A percentile compares a stretch with the other conserved stretches of the same genome.
Conservation (phyloP, 148 eudicot species). For the Cornus suecica region DNA sequence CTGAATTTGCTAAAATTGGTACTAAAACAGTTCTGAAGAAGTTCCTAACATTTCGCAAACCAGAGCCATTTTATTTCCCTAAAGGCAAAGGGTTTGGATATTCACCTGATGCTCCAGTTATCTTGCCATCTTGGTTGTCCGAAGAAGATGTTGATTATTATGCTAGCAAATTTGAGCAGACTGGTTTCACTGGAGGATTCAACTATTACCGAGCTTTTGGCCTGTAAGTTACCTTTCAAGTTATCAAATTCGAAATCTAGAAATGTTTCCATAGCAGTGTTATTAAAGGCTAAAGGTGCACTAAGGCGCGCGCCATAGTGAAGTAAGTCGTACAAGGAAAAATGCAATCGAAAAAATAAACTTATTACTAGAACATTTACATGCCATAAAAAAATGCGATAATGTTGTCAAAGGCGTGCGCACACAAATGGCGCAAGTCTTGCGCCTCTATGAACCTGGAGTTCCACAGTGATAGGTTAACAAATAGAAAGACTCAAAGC, state of each 20-base stretch:
- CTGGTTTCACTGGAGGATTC: conserved; percentile 34
- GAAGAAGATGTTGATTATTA: conserved; percentile 27
- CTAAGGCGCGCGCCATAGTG: no score
- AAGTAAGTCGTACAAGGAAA: no score
- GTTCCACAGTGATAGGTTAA: no score
- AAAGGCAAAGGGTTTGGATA: conserved; percentile 21
- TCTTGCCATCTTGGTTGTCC: conserved; percentile 32
- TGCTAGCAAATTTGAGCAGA: conserved; percentile 28
- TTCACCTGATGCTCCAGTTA: conserved; percentile 10
- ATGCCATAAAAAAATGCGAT: no score
- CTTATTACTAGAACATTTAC: no score
- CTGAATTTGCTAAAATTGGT: conserved; percentile 23
- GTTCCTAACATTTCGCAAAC: conserved; percentile 18
- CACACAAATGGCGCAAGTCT: no score
- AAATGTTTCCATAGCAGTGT: no score
- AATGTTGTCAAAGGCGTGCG: no score
- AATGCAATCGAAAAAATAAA: no score
- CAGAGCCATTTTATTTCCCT: conserved; percentile 19
- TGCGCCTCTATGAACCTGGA: no score
- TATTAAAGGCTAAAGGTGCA: no score
- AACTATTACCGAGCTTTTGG: conserved; percentile 23
- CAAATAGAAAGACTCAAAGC: no score
- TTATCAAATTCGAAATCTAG: not conserved
- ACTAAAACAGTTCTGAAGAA: conserved; percentile 20
- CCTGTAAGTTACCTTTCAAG: conserved; percentile 15